Evolutionary conservation across 345 rosid genomes (phyloP).

Genomic region (Salix udensis): DNA sequence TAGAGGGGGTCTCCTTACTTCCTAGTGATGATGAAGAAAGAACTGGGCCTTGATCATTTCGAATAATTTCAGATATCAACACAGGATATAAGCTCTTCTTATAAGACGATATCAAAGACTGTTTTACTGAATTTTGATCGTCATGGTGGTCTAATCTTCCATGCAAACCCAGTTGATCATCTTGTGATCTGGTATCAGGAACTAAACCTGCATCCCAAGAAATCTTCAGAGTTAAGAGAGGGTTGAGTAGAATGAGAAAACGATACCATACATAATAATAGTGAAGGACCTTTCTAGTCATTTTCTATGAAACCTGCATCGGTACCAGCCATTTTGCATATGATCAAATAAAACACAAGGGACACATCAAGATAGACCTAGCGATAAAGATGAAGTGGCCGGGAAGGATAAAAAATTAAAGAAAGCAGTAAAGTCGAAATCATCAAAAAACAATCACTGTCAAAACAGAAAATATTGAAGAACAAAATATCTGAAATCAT

Average conservation of each 20-base stretch:
- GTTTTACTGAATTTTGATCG: conserved; percentile 64
- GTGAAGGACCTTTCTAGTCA: background rate
- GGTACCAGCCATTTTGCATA: background rate
- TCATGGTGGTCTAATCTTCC: conserved; percentile 50
- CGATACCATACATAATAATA: background rate
- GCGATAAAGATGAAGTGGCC: background rate
- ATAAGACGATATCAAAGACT: conserved; percentile 51
- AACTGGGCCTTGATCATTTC: conserved; percentile 27
- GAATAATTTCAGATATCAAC: conserved; percentile 51
- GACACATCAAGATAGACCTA: background rate
- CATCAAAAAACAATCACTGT: background rate
- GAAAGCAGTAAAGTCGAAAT: background rate
- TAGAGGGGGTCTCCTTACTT: conserved; percentile 30
- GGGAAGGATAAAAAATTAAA: background rate
- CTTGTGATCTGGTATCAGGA: conserved; percentile 48
- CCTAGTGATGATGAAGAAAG: conserved; percentile 18
- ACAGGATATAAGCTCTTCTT: conserved; percentile 50
- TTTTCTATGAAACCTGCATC: background rate
- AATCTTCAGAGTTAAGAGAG: background rate
- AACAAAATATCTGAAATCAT: background rate
- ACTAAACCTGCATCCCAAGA: conserved; percentile 49
- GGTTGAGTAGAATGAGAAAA: background rate
- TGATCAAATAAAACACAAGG: background rate
- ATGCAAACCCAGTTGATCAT: conserved; percentile 46
- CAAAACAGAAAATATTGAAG: background rate